Base-by-base conservation (phyloP, 257 asterid genomes). In the Fraxinus quadrangulata region DNA sequence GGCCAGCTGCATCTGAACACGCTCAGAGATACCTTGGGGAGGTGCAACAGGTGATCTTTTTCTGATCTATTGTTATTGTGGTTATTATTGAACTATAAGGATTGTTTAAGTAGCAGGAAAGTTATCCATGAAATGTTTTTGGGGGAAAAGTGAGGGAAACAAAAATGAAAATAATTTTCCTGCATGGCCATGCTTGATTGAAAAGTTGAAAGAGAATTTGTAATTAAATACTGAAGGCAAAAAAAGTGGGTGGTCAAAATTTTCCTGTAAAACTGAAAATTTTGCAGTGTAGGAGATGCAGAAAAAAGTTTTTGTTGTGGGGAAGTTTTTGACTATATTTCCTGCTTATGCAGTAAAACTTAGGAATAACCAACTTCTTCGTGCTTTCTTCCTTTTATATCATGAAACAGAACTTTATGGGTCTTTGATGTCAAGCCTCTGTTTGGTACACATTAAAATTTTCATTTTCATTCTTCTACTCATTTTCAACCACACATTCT, bases 1-100 rank as follows among this genome's bases (percentile, higher is more conserved):
- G 97, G 36, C 99, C 99, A 5, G 91, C 92, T 79, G 97, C 99
- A 77, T 83, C 89, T 82, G 92, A 89, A 83, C 90, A 87, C 34
- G 94, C 98, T 75, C 83, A 54, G 80, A 87, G 72, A 51, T 96
- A 96, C 84, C 86, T 93, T 77, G 77, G 81, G 51, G 96, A 92
- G 82, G 72, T 89, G 80, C 83, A 86, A 83, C 92, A 90, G 98
- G 99, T 93, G 79, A 82, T 68, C 39, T n/a, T 0, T 14, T 75
- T 71, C 26, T 28, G 7, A 75, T 63, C 36, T 31, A 3, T 31
- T 34, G 37, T 79, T 63, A 63, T 11, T 26, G 36, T n/a, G 19
- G 17, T 59, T 24, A 16, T 17, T 72, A 68, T 31, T 68, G 47
- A 47, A 36, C 49, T 28, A 69, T 26, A 28, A 40, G 24, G 16